phyloP scores from a whole-genome alignment of 2,329 filamentous ascomycete genomes.

The Sporothrix curviconia region DNA sequence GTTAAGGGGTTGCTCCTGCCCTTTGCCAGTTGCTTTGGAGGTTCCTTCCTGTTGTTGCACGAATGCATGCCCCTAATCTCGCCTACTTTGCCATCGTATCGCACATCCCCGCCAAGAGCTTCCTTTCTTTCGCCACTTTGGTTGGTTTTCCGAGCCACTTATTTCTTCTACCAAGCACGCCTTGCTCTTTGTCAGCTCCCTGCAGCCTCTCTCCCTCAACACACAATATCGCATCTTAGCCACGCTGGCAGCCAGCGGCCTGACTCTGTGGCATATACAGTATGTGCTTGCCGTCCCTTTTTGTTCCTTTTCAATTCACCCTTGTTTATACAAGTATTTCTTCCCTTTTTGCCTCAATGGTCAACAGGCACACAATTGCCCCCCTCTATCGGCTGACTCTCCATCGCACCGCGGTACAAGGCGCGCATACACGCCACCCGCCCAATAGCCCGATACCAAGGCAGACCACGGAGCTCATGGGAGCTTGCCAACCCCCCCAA shows the following conservation, averaged over 20 bases:
- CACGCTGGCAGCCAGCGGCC: neutral
- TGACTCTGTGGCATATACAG: neutral
- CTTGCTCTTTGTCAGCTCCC: too few species aligned
- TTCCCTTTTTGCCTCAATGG: slow-evolving; percentile 10
- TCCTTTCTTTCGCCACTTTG: neutral
- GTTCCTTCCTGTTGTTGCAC: neutral
- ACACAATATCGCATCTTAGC: neutral
- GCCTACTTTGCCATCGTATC: neutral
- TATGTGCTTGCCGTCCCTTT: neutral
- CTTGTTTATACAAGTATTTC: neutral
- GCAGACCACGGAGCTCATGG: neutral
- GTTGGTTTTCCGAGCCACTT: neutral
- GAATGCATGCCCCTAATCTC: neutral
- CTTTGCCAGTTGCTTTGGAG: neutral
- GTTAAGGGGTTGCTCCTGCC: neutral
- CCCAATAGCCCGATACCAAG: neutral
- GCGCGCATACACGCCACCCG: neutral
- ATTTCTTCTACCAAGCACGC: neutral
- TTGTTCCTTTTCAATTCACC: neutral
- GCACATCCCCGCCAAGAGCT: neutral
- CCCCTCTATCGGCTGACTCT: neutral
- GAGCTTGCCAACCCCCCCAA: neutral
- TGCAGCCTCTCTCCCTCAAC: neutral
- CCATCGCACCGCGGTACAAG: neutral
- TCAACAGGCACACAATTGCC: neutral